phyloP scores from a whole-genome alignment of 2,329 filamentous ascomycete genomes.

The Talaromyces marneffei region DNA sequence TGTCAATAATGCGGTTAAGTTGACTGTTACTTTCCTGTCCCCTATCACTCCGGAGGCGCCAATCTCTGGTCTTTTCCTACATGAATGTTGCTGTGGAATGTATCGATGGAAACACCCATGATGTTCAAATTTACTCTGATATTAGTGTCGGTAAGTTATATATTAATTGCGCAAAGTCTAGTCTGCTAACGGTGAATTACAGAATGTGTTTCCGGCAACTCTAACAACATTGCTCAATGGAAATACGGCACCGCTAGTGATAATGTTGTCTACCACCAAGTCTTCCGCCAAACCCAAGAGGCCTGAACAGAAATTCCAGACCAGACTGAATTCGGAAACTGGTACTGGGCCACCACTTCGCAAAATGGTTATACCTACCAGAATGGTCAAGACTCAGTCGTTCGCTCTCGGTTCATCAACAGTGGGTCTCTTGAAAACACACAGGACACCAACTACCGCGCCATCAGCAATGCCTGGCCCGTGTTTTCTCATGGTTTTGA shows the following conservation, averaged over 20 bases:
- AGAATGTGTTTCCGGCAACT: constrained; percentile 70
- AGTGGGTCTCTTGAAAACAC: constrained; percentile 42
- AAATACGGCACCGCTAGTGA: constrained; percentile 46
- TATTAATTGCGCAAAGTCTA: background rate
- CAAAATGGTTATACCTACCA: constrained; percentile 39
- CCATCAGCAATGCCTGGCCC: constrained; percentile 46
- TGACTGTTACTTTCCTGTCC: constrained; percentile 66
- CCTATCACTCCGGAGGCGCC: constrained; percentile 63
- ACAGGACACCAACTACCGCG: constrained; percentile 45
- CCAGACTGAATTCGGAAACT: constrained; percentile 49
- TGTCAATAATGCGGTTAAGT: constrained; percentile 53
- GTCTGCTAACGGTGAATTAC: constrained; percentile 1
- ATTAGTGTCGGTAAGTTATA: constrained; percentile 57
- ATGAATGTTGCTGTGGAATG: constrained; percentile 58
- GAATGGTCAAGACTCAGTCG: constrained; percentile 42
- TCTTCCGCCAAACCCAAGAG: constrained; percentile 44
- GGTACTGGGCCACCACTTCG: constrained; percentile 48
- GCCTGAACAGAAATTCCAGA: constrained; percentile 44
- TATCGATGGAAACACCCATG: constrained; percentile 56
- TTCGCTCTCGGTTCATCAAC: constrained; percentile 43
- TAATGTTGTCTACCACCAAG: constrained; percentile 57
- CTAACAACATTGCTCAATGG: constrained; percentile 54
- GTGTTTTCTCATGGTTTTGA: constrained; percentile 50
- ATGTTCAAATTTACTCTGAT: constrained; percentile 66
- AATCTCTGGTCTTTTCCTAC: constrained; percentile 67